phyloP scores from a whole-genome alignment of 768 basidiomycete genomes.

The Infundibulicybe gibba region DNA sequence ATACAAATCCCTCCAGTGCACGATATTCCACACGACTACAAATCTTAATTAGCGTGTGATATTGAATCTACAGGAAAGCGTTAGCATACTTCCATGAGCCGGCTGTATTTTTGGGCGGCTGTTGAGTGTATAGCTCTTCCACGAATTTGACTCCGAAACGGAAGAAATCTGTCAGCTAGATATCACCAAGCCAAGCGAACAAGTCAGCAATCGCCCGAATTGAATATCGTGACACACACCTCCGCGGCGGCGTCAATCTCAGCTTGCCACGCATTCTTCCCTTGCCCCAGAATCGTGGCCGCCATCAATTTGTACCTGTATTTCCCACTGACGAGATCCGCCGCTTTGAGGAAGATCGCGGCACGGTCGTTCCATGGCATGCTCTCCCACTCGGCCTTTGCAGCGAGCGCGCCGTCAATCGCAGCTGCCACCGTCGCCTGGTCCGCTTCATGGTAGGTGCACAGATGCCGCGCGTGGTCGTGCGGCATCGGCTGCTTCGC shows the following conservation, averaged over 20 bases:
- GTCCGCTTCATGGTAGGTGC: slow-evolving; percentile 87
- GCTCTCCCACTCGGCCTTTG: slow-evolving; percentile 87
- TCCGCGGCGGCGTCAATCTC: slow-evolving; percentile 99
- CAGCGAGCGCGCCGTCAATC: slow-evolving; percentile 83
- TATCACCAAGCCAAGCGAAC: no score
- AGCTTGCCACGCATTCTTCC: slow-evolving; percentile 99
- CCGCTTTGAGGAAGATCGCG: slow-evolving; percentile 97
- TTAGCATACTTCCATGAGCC: slow-evolving; percentile 84
- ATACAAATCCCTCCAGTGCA: slow-evolving; percentile 96
- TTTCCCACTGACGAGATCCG: slow-evolving; percentile 93
- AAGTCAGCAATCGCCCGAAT: neutral
- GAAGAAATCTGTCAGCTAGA: slow-evolving; percentile 85
- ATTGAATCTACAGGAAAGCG: neutral
- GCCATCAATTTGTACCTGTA: slow-evolving; percentile 94
- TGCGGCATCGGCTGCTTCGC: slow-evolving; percentile 83
- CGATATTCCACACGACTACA: slow-evolving; percentile 91
- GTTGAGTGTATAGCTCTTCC: slow-evolving; percentile 89
- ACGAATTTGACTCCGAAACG: slow-evolving; percentile 97
- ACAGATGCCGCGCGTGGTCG: slow-evolving; percentile 78
- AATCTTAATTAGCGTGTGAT: slow-evolving; percentile 1
- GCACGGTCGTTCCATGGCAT: slow-evolving; percentile 97
- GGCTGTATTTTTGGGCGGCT: slow-evolving; percentile 81
- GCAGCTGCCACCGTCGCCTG: slow-evolving; percentile 69
- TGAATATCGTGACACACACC: slow-evolving; percentile 39
- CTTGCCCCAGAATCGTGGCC: slow-evolving; percentile 97